Evolutionary conservation across 2,329 filamentous ascomycete species (phyloP).

Genomic region (Cryphonectria parasitica): DNA sequence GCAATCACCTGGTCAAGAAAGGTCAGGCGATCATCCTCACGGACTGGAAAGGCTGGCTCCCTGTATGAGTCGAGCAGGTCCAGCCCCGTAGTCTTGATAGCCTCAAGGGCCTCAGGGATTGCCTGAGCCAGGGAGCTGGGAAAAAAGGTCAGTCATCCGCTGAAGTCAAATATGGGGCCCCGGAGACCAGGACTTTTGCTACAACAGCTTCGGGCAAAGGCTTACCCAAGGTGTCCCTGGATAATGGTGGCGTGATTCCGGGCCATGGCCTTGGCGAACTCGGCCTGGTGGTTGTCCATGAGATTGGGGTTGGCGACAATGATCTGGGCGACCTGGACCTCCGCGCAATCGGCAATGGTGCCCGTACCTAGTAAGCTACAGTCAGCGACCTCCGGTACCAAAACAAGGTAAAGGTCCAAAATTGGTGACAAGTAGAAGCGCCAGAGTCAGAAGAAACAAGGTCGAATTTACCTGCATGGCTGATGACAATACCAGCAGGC

Average conservation of each 20-base stretch:
- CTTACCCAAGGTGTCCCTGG: conserved; percentile 69
- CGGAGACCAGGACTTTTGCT: background rate
- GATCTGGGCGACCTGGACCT: conserved; percentile 75
- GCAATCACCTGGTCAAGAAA: conserved; percentile 37
- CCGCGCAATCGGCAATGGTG: conserved; percentile 81
- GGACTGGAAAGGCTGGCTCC: conserved; percentile 37
- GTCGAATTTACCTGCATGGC: conserved; percentile 75
- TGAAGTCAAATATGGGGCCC: background rate
- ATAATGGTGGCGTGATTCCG: conserved; percentile 73
- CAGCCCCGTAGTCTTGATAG: conserved; percentile 31
- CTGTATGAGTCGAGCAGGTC: conserved; percentile 33
- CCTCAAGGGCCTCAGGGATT: conserved; percentile 30
- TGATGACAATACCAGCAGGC: conserved; percentile 75
- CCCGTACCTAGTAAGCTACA: conserved; percentile 69
- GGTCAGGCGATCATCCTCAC: conserved; percentile 35
- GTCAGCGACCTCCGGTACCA: background rate
- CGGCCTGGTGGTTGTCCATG: conserved; percentile 87
- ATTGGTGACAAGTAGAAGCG: background rate
- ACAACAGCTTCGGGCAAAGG: conserved; percentile 14
- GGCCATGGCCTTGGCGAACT: conserved; percentile 79
- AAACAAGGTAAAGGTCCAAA: conserved; percentile 17
- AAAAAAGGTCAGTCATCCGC: background rate
- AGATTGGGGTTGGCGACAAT: conserved; percentile 85
- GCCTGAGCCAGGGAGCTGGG: conserved; percentile 35
- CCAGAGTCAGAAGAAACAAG: background rate